These are phyloP conservation scores for Claviceps fusiformis DNA, from an alignment of 2,329 filamentous ascomycete genomes.

Conservation along the genomic window DNA sequence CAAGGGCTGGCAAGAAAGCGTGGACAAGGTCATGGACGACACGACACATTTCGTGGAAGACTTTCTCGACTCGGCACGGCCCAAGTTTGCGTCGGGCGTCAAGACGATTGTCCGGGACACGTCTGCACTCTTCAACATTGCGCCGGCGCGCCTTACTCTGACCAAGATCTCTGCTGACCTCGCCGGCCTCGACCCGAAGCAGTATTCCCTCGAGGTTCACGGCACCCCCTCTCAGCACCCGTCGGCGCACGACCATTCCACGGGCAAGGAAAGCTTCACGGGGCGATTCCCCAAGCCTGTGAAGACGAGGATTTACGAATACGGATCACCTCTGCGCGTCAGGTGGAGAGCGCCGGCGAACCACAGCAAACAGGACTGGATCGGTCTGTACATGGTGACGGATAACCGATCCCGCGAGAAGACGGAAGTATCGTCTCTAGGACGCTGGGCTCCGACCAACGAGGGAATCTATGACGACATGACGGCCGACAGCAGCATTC, in stretches of 20 bases:
- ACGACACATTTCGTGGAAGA: constrained; percentile 85
- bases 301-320: constrained; percentile 70
- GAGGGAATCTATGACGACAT: constrained; percentile 62
- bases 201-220: constrained; percentile 66
- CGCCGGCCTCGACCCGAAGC: constrained; percentile 62
- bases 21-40: constrained; percentile 77
- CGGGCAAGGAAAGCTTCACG: constrained; percentile 59
- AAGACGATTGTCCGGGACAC: constrained; percentile 82
- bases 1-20: constrained; percentile 68
- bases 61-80: constrained; percentile 70
- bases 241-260: constrained; percentile 43
- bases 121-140: constrained; percentile 74
- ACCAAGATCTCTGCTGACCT: constrained; percentile 67
- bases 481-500: constrained; percentile 62
- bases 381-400: constrained; percentile 89
- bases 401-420: constrained; percentile 79
- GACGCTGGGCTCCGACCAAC: constrained; percentile 78
- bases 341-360: constrained; percentile 81
- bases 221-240: constrained; percentile 43
- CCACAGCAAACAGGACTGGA: constrained; percentile 87
- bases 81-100: constrained; percentile 75
- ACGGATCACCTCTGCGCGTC: constrained; percentile 78
- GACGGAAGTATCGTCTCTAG: constrained; percentile 72
- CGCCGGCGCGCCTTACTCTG: constrained; percentile 74
- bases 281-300: constrained; percentile 56